These are phyloP conservation scores for Cryptococcus sp. DNA, from an alignment of 1,284 basidiomycete genomes.

Conservation along the genomic window DNA sequence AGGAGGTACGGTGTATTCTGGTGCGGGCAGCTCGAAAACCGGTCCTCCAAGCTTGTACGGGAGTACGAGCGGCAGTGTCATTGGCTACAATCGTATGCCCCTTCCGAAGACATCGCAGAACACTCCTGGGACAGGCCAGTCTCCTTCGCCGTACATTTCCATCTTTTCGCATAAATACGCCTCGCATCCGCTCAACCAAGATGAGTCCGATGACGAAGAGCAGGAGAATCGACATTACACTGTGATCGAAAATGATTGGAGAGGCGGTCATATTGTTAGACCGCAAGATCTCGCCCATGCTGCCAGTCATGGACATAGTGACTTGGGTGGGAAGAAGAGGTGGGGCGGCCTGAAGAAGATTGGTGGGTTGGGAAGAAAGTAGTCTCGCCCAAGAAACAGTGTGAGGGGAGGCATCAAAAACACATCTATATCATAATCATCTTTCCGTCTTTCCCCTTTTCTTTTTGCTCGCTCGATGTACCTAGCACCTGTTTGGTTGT, in stretches of 20 bases:
- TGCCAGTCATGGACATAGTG: neutral
- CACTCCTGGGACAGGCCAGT: neutral
- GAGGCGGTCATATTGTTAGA: constrained; percentile 25
- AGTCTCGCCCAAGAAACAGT: too few relatives aligned
- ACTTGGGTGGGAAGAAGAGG: constrained; percentile 10
- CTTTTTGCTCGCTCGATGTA: too few relatives aligned
- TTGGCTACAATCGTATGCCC: constrained; percentile 3
- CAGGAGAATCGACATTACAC: constrained; percentile 24
- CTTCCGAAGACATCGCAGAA: constrained; percentile 4
- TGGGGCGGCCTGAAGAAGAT: constrained; percentile 12
- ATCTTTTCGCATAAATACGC: constrained; percentile 32
- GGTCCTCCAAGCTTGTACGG: neutral
- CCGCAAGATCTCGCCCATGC: constrained; percentile 9
- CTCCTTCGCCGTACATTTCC: constrained; percentile 29
- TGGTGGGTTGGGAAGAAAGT: constrained; percentile 10
- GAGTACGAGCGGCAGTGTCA: neutral
- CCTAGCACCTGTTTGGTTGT: too few relatives aligned
- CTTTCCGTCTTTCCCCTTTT: too few relatives aligned
- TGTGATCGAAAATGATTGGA: constrained; percentile 43
- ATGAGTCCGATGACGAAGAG: constrained; percentile 40
- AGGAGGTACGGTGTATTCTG: neutral
- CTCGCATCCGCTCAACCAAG: constrained; percentile 29
- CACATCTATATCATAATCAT: too few relatives aligned
- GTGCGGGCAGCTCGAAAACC: neutral
- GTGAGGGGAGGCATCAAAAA: too few relatives aligned